Evolutionary conservation across 2,329 filamentous ascomycete species (phyloP).

Genomic region (Emergomyces orientalis): DNA sequence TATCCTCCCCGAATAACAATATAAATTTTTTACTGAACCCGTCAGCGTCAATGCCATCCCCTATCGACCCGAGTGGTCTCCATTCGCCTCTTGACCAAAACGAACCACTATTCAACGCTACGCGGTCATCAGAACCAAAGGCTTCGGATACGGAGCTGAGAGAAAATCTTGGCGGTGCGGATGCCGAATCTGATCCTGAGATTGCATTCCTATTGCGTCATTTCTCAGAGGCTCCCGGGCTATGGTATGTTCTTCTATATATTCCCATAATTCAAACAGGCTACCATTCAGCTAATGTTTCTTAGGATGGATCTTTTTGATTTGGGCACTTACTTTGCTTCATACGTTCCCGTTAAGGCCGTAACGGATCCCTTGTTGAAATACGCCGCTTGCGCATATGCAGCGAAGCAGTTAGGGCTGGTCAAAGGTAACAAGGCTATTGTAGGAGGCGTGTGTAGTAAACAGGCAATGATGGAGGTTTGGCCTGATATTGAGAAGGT

Average conservation of each 20-base stretch:
- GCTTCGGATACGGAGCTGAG: constrained; percentile 17
- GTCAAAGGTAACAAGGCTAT: constrained; percentile 45
- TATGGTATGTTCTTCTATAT: constrained; percentile 38
- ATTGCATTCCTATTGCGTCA: constrained; percentile 51
- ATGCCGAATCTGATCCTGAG: constrained; percentile 44
- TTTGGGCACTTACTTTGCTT: constrained; percentile 50
- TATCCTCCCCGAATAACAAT: constrained; percentile 39
- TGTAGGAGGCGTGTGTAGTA: constrained; percentile 37
- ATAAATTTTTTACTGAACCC: constrained; percentile 51
- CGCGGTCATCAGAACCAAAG: constrained; percentile 20
- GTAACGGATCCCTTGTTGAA: constrained; percentile 39
- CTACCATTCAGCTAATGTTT: constrained; percentile 4
- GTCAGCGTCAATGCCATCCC: constrained; percentile 34
- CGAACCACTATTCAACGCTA: constrained; percentile 23
- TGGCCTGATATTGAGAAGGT: constrained; percentile 42
- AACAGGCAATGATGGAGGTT: constrained; percentile 45
- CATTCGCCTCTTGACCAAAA: constrained; percentile 23
- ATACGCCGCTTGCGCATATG: constrained; percentile 50
- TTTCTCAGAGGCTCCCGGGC: constrained; percentile 51
- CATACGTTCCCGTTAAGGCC: constrained; percentile 51
- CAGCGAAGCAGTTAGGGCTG: constrained; percentile 52
- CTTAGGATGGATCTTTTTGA: constrained; percentile 39
- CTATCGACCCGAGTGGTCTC: constrained; percentile 35
- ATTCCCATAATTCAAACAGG: background rate
- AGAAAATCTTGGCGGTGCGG: constrained; percentile 16